Base-by-base conservation (phyloP, 352 stramenopile species). In the Phytophthora idaei region DNA sequence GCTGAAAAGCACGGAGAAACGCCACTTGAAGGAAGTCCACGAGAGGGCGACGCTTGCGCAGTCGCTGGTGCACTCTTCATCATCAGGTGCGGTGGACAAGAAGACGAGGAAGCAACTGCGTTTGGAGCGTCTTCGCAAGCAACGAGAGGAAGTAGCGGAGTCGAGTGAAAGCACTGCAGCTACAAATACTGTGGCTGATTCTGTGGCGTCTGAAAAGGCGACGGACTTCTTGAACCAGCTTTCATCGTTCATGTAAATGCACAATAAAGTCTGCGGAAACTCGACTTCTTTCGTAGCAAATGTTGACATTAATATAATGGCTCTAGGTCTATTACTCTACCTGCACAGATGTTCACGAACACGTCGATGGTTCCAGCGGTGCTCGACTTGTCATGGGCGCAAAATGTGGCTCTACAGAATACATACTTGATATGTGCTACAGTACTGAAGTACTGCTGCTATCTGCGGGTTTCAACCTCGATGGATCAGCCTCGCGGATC, bases 21-120 rank as follows among this genome's bases (percentile, higher is more conserved):
- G 63, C 5, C 85, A 87, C 57, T 50, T 95, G 3, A 71, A 81
- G 42, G 58, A 93, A 71, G 84, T 95, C 7, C 87, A 93, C 49
- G 78, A 80, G 49, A 64, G 64, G 52, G 75, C 73, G 5, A 67
- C 71, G 14, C 71, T 76, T 10, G 80, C 83, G 4, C 89, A 91
- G 74, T 67, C 58, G 1, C 56, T 80, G 21, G 45, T 51, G 2
- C 63, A 61, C 4, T 51, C 58, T 48, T 63, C 42, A 32, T 65
- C 65, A 27, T 59, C 62, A 27, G 42, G 48, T 37, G 45, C 48
- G 2, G n/a, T 61, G 28, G 69, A 81, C 28, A 85, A 71, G 54
- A 81, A 84, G 49, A 76, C 68, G 9, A 80, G 75, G 31, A 93
- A 94, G 73, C 80, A 92, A 52, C 49, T 80, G 36, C 84, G 87